phyloP scores from a whole-genome alignment of 192 early-diverging fungal species.

The Rhizophlyctis rosea region DNA sequence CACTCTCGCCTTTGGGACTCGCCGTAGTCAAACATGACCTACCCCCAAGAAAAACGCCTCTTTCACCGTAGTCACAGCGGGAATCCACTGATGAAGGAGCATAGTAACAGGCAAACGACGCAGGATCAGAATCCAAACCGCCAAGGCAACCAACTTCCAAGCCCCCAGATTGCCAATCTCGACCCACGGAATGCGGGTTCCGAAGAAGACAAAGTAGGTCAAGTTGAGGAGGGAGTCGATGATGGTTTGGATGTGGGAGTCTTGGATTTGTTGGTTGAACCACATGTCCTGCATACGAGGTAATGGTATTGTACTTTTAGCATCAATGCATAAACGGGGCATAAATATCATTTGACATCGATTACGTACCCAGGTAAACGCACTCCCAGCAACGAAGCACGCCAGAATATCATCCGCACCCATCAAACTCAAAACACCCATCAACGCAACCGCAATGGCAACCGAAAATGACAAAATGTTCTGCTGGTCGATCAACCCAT shows the following conservation, averaged over 20 bases:
- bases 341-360: too few species aligned
- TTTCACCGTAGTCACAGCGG: slow-evolving; percentile 48
- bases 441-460: slow-evolving; percentile 51
- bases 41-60: slow-evolving; percentile 75
- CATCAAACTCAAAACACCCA: slow-evolving; percentile 9
- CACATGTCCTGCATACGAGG: slow-evolving; percentile 77
- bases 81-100: slow-evolving; percentile 58
- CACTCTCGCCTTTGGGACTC: not conserved
- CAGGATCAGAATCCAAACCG: slow-evolving; percentile 63
- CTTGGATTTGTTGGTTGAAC: slow-evolving; percentile 78
- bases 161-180: not conserved
- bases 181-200: not conserved
- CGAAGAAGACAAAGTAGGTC: slow-evolving; percentile 74
- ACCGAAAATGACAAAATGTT: slow-evolving; percentile 79
- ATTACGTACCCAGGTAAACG: slow-evolving; percentile 5
- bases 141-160: slow-evolving; percentile 47
- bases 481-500: slow-evolving; percentile 82
- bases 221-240: slow-evolving; percentile 85
- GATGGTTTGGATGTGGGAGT: slow-evolving; percentile 84
- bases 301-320: too few species aligned
- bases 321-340: too few species aligned
- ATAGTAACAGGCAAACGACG: slow-evolving; percentile 73
- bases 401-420: slow-evolving; percentile 70
- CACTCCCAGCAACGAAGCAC: slow-evolving; percentile 34
- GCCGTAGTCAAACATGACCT: not conserved